These are phyloP conservation scores for Diplodia corticola DNA, from an alignment of 2,329 filamentous ascomycete species.

Conservation along the genomic window DNA sequence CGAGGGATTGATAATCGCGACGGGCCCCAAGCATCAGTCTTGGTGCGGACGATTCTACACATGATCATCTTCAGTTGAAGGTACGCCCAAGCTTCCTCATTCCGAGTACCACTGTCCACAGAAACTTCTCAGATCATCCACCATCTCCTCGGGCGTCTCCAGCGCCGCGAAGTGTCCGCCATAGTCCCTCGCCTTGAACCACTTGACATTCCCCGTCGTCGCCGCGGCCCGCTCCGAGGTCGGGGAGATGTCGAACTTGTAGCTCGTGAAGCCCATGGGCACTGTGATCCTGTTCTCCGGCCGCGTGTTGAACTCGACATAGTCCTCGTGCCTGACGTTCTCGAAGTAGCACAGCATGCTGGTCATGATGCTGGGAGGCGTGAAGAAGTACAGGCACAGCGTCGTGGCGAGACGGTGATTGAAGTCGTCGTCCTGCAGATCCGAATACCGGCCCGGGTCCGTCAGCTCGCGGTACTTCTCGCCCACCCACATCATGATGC, in stretches of 20 bases:
- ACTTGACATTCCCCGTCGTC: conserved; percentile 40
- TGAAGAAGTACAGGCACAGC: conserved; percentile 40
- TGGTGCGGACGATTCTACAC: not conserved
- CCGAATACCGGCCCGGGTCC: conserved; percentile 31
- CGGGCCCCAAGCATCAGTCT: too few species aligned
- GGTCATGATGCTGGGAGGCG: conserved; percentile 38
- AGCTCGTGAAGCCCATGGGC: conserved; percentile 42
- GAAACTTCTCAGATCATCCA: conserved; percentile 31
- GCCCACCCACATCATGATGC: conserved; percentile 47
- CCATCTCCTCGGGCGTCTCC: conserved; percentile 32
- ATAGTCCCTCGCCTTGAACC: conserved; percentile 32
- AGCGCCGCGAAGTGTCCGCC: conserved; percentile 31
- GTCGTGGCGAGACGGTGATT: conserved; percentile 32
- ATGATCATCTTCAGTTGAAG: not conserved
- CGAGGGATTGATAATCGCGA: too few species aligned
- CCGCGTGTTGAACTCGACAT: conserved; percentile 39
- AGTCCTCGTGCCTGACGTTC: conserved; percentile 42
- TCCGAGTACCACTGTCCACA: not conserved
- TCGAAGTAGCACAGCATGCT: conserved; percentile 43
- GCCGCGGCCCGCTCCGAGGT: conserved; percentile 38
- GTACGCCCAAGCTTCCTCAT: not conserved
- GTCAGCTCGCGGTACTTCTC: conserved; percentile 47
- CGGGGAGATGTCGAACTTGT: conserved; percentile 41
- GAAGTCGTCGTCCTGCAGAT: conserved; percentile 35
- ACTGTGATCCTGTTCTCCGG: conserved; percentile 40